phyloP scores from a whole-genome alignment of 148 eudicot genomes.

The Suaeda aralocaspica region DNA sequence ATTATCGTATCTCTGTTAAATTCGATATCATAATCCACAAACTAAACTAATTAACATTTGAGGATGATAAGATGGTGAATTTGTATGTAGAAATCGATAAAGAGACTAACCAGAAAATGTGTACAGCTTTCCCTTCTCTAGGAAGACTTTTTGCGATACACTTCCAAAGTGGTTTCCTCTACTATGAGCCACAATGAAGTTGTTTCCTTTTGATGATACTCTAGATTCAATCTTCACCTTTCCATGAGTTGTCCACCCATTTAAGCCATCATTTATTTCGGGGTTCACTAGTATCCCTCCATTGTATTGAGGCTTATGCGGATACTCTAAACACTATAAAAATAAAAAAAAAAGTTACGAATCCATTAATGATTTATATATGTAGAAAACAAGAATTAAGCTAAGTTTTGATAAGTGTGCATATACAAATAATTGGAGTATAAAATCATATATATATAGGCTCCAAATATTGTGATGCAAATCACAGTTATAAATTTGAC shows the following conservation, averaged over 20 bases:
- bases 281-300: conserved; percentile 65
- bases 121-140: conserved; percentile 38
- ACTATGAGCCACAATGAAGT: conserved; percentile 36
- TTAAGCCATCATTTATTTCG: conserved; percentile 39
- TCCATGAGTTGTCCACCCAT: conserved; percentile 52
- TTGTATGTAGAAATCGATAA: not conserved
- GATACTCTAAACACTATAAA: conserved; percentile 51
- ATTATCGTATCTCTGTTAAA: no score
- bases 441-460: no score
- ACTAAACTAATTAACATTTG: not conserved
- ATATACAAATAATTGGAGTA: no score
- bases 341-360: not conserved
- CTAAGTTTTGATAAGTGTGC: no score
- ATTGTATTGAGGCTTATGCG: conserved; percentile 47
- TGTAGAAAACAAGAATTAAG: no score
- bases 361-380: no score
- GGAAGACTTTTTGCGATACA: conserved; percentile 33
- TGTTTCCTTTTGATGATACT: conserved; percentile 36
- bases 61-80: not conserved
- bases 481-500: no score
- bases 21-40: no score
- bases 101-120: conserved; percentile 51
- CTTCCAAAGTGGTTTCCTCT: conserved; percentile 31
- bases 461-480: no score
- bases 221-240: conserved; percentile 29